Evolutionary conservation across 495 filamentous ascomycete species (phyloP).

Genomic region (Neurospora sp.): DNA sequence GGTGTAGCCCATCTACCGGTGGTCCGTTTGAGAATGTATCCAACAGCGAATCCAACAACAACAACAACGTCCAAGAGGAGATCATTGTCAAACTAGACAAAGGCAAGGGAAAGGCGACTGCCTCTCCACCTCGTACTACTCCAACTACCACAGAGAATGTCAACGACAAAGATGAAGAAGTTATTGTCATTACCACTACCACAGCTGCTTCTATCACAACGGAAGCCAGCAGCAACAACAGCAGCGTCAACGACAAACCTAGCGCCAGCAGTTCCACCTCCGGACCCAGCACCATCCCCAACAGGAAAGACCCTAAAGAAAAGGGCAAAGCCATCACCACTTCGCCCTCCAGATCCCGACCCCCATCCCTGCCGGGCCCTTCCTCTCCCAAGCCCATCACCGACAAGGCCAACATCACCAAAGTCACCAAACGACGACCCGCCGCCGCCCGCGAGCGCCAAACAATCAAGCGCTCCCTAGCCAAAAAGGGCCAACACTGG

Average conservation of each 20-base stretch:
- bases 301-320: neutral
- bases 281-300: neutral
- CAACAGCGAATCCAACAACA: neutral
- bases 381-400: too few species aligned
- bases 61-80: neutral
- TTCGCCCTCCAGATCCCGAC: neutral
- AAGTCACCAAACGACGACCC: neutral
- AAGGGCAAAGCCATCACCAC: neutral
- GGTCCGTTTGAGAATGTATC: neutral
- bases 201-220: neutral
- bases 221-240: neutral
- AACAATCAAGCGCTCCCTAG: neutral
- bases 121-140: neutral
- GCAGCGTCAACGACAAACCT: neutral
- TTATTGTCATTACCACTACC: neutral
- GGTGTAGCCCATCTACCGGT: too few species aligned
- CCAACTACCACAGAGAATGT: neutral
- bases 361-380: neutral
- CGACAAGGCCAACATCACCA: neutral
- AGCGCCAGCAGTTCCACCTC: neutral
- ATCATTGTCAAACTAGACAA: neutral
- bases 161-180: neutral
- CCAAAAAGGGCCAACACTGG: neutral
- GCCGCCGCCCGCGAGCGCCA: neutral
- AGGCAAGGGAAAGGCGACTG: neutral